These are phyloP conservation scores for Ceratocystis variospora DNA, from an alignment of 2,329 filamentous ascomycete genomes.

Conservation along the genomic window DNA sequence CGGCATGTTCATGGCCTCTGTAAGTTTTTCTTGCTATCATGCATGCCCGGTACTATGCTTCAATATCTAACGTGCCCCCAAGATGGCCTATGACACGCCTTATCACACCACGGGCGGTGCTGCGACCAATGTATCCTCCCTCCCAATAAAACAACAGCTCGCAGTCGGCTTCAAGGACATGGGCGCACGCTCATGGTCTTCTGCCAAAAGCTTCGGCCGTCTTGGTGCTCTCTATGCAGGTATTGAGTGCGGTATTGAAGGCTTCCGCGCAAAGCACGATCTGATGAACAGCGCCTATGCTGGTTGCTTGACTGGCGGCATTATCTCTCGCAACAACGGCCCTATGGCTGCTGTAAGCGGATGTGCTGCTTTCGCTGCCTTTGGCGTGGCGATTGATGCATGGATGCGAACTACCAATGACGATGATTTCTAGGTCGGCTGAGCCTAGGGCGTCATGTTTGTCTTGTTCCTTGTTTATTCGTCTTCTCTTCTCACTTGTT, in stretches of 20 bases:
- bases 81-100: conserved; percentile 98
- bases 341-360: conserved; percentile 79
- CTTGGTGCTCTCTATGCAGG: conserved; percentile 84
- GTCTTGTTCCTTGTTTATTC: conserved; percentile 9
- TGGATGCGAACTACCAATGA: conserved; percentile 72
- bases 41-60: background rate
- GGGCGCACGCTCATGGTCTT: conserved; percentile 67
- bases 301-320: conserved; percentile 82
- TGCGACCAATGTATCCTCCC: conserved; percentile 35
- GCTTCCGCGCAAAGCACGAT: conserved; percentile 85
- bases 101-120: conserved; percentile 42
- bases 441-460: background rate
- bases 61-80: background rate
- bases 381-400: conserved; percentile 79
- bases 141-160: conserved; percentile 76
- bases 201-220: conserved; percentile 87
- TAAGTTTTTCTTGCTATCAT: conserved; percentile 34
- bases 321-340: conserved; percentile 72
- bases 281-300: conserved; percentile 73
- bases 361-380: conserved; percentile 86
- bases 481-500: conserved; percentile 2
- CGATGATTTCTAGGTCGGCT: conserved; percentile 25
- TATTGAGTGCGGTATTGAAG: conserved; percentile 93
- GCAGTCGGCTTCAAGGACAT: conserved; percentile 84
- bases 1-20: conserved; percentile 94